Evolutionary conservation across 805 yeast species (phyloP), one percentile per base, ranked within the genome.

Genomic region (Maudiozyma pseudohumilis): DNA sequence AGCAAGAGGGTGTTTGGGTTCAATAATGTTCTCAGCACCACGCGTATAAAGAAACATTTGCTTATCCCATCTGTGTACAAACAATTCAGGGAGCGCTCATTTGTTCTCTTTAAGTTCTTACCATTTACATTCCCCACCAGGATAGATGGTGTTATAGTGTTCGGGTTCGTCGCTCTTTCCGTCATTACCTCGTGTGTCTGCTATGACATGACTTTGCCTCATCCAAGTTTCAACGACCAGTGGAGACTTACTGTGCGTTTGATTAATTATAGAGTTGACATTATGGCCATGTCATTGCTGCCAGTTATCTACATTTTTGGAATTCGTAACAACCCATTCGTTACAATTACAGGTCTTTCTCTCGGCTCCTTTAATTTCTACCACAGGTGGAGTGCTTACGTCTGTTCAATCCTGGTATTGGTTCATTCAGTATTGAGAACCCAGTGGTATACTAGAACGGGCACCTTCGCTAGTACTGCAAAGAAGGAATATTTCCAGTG

Each of bases 281-380:
- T 74, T 15, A 59, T 72, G 55, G 57, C 71, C 2, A 56, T 73
- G 27, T 73, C 71, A 37, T 40, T 75, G 34, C 65, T 77, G 40
- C 89, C 92, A 0, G 53, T 70, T 6, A 53, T 76, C 13, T 70
- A 74, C 42, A 59, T 80, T 39, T 78, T 82, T 56, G 84, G 85
- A 5, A 80, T 80, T 22, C 65, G 92, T 49, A 84, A 83, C 55
- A 83, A 80, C 50, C 74, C 84, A 16, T 63, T 83, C 50, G 69
- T 72, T 43, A 63, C 61, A 52, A 38, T 78, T 5, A 70, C 87
- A 1, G 85, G 88, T 2, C 68, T 82, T 65, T 56, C 75, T 0
- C 73, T 67, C 44, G 60, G 76, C 11, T 68, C 80, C 1, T 81
- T 83, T 60, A 65, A 74, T 48, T 60, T 65, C 21, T 72, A 71